Conservation (phyloP, 495 filamentous ascomycete species). For the Podospora fimiseda region DNA sequence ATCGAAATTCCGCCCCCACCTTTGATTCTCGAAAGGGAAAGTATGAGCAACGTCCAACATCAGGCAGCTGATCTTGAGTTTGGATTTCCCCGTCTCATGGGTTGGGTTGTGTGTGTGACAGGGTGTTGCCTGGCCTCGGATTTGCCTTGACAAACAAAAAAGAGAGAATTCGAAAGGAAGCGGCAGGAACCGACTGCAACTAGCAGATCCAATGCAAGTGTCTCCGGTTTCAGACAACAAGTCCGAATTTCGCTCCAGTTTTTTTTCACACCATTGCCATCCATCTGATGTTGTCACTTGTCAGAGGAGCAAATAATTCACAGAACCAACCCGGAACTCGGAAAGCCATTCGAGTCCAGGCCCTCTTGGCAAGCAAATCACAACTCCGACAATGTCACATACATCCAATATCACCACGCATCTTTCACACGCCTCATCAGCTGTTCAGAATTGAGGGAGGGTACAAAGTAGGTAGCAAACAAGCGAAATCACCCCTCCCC, state of each 20-base stretch:
- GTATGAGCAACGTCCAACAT: no score
- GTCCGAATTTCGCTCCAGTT: neutral
- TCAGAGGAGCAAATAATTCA: no score
- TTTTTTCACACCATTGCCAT: neutral
- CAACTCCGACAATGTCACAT: neutral
- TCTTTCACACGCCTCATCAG: no score
- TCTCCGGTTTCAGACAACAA: neutral
- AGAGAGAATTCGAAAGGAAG: neutral
- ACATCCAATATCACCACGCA: neutral
- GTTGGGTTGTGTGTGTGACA: no score
- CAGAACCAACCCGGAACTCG: neutral
- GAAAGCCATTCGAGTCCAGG: neutral
- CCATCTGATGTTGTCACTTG: no score
- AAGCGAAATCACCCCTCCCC: neutral
- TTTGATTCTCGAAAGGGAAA: no score
- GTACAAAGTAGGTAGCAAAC: neutral
- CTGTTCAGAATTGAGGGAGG: neutral
- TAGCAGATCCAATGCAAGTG: neutral
- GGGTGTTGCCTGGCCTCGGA: no score
- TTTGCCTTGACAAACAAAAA: neutral
- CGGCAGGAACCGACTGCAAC: neutral
- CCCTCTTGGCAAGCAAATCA: constrained; percentile 9
- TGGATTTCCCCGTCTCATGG: no score
- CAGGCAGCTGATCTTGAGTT: no score
- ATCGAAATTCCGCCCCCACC: no score